Evolutionary conservation across 2,329 filamentous ascomycete species (phyloP).

Genomic region (Colletotrichum gigasporum): DNA sequence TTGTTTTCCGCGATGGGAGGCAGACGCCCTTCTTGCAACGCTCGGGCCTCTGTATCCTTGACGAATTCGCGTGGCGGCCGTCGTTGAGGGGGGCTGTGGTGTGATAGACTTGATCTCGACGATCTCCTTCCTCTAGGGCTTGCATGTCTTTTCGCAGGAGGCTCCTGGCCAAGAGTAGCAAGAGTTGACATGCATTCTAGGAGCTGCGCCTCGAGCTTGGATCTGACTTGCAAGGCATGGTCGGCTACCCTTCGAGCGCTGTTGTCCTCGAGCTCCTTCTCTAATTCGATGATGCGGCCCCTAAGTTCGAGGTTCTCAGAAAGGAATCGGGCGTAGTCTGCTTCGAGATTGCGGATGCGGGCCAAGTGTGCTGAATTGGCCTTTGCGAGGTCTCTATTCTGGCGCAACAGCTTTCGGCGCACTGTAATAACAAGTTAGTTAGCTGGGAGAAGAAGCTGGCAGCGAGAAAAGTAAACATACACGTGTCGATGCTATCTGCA

Average conservation of each 20-base stretch:
- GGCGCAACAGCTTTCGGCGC: constrained; percentile 80
- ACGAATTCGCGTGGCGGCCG: constrained; percentile 63
- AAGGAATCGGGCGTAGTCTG: constrained; percentile 77
- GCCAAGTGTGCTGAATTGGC: constrained; percentile 81
- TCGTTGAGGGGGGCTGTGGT: constrained; percentile 62
- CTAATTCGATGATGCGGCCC: constrained; percentile 74
- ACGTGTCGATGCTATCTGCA: constrained; percentile 75
- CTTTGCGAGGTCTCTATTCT: constrained; percentile 85
- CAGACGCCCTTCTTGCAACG: constrained; percentile 63
- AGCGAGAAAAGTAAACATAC: constrained; percentile 57
- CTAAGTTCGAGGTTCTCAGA: constrained; percentile 82
- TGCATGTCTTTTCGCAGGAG: constrained; percentile 59
- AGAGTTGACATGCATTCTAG: constrained; percentile 75
- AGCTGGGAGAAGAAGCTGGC: constrained; percentile 27
- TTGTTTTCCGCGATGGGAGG: constrained; percentile 78
- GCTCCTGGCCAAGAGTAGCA: constrained; percentile 70
- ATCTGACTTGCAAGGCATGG: constrained; percentile 75
- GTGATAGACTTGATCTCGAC: constrained; percentile 27
- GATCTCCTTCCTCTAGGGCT: constrained; percentile 24
- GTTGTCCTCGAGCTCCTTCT: constrained; percentile 72
- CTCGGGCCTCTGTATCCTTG: constrained; percentile 60
- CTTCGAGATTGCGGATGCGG: constrained; percentile 79
- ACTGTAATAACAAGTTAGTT: constrained; percentile 58
- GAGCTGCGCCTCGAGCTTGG: constrained; percentile 76
- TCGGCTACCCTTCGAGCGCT: constrained; percentile 68